Base-by-base conservation (phyloP, 495 filamentous ascomycete species). In the Penicillium robsamsonii region DNA sequence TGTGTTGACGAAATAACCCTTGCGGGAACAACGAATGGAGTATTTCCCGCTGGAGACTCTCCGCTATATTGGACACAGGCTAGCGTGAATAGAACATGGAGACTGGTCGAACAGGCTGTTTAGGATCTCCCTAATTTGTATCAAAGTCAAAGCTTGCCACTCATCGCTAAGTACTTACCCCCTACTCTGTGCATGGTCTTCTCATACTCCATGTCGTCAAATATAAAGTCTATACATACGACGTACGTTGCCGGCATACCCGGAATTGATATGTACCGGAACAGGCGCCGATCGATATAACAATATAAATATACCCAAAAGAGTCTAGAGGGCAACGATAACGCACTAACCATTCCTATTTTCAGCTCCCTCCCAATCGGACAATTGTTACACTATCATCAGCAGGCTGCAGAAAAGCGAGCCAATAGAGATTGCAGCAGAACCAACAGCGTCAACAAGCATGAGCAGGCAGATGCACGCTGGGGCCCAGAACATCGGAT, bases 401-500 rank as follows among this genome's bases (percentile, higher is more conserved):
- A 17, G 7, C 20, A 35, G n/a, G 6, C 20, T 54, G 18, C 29
- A 46, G 30, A 22, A 1, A 4, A 46, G 0, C 5, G 13, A 29
- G 9, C 52, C 52, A 54, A 46, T 45, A 7, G 18, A 6, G 29
- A 6, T 1, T 10, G 1, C 18, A 20, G 42, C 9, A 38, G 12
- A 54, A 54, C 52, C 52, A 54, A 54, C 52, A 54, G 42, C 52
- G 52, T 46, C 31, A 37, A 46, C 50, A 43, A 20, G 25, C 50
- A 51, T 30, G 33, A 27, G 15, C 9, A 38, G 18, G 51, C 12
- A 20, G 48, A n/a, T 50, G 31, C 46, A 38, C 18, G 17, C 18
- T 45, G 40, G 18, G 13, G 27, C 50, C 41, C 17, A 35, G 42
- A 46, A 38, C 31, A 15, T 4, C 52, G 30, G 18, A n/a, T 15